Evolutionary conservation across 345 rosid genomes (phyloP), one percentile per base, ranked within the genome.

Genomic region (Euphorbia peplus): DNA sequence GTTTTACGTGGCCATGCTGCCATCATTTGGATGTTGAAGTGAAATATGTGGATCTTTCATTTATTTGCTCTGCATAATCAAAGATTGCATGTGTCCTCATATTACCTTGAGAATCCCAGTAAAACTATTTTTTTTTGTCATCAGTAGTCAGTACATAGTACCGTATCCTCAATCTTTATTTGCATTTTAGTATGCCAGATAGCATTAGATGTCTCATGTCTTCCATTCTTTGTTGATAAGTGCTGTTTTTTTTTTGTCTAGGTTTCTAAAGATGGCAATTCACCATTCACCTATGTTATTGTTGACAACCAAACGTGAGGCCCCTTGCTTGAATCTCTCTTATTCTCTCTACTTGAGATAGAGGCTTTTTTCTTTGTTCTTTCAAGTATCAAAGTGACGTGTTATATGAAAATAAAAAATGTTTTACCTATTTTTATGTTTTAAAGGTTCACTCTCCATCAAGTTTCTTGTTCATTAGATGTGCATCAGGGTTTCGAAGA

Each of bases 291-390:
- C 8, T 93, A 91, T 79, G 56, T 93, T 68, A 87, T 93, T 0
- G 90, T 91, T 44, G 98, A 93, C 70, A 80, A 75, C 64, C 80
- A 90, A 77, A 88, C 86, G 97, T 93, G 77, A 84, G 97, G 8
- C 28, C 72, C 60, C 73, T 42, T 60, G 46, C 71, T 50, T 52
- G n/a, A 35, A 25, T 1, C n/a, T 64, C 52, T 24, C 63, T 26
- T 37, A 22, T 16, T 56, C 50, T 16, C 21, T n/a, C 41, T n/a
- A 12, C 44, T 15, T 25, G 26, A 11, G 60, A 22, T 37, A 51
- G 21, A 15, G 60, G 39, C 25, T 67, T 42, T 42, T 18, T 12
- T 29, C 58, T 47, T 70, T 14, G 19, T 70, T 29, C 11, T 24
- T 12, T 26, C 21, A n/a, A 3, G n/a, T 5, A 35, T 14, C 63